Evolutionary conservation across 306 rosid species (phyloP).

Genomic region (Hylodesmum podocarpum): DNA sequence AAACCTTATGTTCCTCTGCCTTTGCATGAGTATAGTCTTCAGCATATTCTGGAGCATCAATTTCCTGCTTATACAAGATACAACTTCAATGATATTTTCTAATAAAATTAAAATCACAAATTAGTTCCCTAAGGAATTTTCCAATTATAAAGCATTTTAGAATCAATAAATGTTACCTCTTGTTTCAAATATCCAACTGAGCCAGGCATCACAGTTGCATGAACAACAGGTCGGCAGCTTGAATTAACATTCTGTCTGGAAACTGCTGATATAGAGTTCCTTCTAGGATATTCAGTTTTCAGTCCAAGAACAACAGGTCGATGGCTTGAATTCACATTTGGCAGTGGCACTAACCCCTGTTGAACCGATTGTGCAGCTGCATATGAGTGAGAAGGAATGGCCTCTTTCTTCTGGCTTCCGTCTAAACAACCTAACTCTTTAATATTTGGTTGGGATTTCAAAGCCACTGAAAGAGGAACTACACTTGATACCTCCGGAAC

Average conservation of each 20-base stretch:
- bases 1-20: constrained; percentile 30
- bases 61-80: constrained; percentile 53
- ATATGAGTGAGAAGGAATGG: constrained; percentile 29
- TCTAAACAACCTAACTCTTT: constrained; percentile 35
- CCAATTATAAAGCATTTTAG: constrained; percentile 15
- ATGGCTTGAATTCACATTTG: constrained; percentile 33
- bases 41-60: constrained; percentile 35
- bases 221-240: no score
- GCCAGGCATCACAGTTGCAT: constrained; percentile 39
- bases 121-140: constrained; percentile 26
- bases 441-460: constrained; percentile 29
- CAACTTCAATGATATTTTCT: constrained; percentile 35
- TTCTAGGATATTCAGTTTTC: constrained; percentile 39
- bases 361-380: constrained; percentile 28
- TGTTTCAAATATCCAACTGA: constrained; percentile 40
- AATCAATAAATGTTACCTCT: constrained; percentile 51
- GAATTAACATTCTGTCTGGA: constrained; percentile 45
- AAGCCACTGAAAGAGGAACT: constrained; percentile 4
- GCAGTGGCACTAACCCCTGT: constrained; percentile 20
- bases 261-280: constrained; percentile 36
- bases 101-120: constrained; percentile 24
- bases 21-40: constrained; percentile 33
- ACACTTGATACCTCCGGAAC: background rate
- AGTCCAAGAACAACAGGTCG: constrained; percentile 36
- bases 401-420: constrained; percentile 45